Evolutionary conservation across 192 early-diverging fungal genomes (phyloP).

Genomic region (Entomortierella beljakovae): DNA sequence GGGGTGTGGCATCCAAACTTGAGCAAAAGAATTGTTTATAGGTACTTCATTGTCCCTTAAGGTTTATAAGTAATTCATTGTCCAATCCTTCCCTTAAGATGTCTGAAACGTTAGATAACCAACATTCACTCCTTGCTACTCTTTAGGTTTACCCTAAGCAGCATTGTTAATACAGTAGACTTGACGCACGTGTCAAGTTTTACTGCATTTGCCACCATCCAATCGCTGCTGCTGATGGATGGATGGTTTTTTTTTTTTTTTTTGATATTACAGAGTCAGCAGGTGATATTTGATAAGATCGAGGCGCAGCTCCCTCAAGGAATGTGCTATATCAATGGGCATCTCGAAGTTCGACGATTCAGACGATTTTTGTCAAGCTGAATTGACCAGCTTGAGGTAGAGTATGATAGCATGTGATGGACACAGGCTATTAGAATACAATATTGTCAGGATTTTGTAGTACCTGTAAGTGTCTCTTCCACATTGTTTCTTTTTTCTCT

Average conservation of each 20-base stretch:
- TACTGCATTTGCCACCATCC: background rate
- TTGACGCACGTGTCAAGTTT: background rate
- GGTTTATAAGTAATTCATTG: background rate
- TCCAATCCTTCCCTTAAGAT: background rate
- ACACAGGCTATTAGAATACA: too few species aligned
- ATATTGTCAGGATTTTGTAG: too few species aligned
- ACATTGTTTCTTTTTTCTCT: background rate
- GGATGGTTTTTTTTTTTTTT: background rate
- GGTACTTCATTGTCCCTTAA: background rate
- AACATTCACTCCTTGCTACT: background rate
- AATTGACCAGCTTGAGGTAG: too few species aligned
- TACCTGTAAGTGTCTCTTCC: too few species aligned
- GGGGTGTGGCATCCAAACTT: background rate
- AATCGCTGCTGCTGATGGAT: background rate
- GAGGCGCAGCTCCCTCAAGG: too few species aligned
- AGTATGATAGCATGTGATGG: too few species aligned
- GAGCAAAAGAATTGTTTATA: background rate
- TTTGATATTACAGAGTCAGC: background rate
- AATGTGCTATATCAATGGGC: too few species aligned
- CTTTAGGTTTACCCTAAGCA: background rate
- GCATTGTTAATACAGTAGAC: background rate
- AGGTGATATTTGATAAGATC: background rate
- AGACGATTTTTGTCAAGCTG: too few species aligned
- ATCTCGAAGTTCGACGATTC: too few species aligned
- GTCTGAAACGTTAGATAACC: background rate